phyloP scores from a whole-genome alignment of 495 filamentous ascomycete species.

The Aspergillus bertholletiae region DNA sequence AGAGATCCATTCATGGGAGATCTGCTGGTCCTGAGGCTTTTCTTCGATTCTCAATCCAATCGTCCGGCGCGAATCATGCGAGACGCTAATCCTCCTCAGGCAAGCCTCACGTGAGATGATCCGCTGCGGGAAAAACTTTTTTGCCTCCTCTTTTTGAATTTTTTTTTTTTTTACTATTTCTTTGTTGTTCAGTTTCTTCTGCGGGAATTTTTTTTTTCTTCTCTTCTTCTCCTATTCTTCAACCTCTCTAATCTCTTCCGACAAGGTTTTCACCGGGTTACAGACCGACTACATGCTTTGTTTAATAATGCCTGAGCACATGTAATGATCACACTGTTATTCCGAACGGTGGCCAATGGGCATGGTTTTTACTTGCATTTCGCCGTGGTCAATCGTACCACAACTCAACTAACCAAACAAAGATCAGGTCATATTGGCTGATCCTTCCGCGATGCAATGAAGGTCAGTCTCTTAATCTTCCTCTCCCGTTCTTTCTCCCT shows the following conservation, averaged over 20 bases:
- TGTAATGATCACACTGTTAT: conserved; percentile 4
- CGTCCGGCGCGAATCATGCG: conserved; percentile 7
- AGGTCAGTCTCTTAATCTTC: conserved; percentile 18
- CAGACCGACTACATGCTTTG: neutral
- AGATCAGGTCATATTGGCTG: conserved; percentile 18
- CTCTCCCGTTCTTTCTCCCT: conserved; percentile 12
- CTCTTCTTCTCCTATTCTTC: conserved; percentile 5
- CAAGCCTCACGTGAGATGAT: conserved; percentile 23
- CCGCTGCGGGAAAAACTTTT: conserved; percentile 10
- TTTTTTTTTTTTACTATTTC: conserved; percentile 26
- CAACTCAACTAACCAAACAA: conserved; percentile 4
- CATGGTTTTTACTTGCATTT: neutral
- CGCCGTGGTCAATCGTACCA: neutral
- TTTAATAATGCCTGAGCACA: neutral
- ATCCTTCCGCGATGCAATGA: conserved; percentile 16
- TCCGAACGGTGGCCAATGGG: neutral
- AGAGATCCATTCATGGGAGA: neutral
- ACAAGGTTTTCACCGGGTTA: neutral
- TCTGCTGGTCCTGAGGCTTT: conserved; percentile 10
- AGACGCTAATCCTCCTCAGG: conserved; percentile 22
- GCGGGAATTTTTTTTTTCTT: conserved; percentile 14
- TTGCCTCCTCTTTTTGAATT: conserved; percentile 16
- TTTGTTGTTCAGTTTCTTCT: conserved; percentile 8
- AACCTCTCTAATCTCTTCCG: neutral
- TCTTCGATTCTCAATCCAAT: conserved; percentile 5